Evolutionary conservation across 768 basidiomycete species (phyloP).

Genomic region (Polyporus arcularius): DNA sequence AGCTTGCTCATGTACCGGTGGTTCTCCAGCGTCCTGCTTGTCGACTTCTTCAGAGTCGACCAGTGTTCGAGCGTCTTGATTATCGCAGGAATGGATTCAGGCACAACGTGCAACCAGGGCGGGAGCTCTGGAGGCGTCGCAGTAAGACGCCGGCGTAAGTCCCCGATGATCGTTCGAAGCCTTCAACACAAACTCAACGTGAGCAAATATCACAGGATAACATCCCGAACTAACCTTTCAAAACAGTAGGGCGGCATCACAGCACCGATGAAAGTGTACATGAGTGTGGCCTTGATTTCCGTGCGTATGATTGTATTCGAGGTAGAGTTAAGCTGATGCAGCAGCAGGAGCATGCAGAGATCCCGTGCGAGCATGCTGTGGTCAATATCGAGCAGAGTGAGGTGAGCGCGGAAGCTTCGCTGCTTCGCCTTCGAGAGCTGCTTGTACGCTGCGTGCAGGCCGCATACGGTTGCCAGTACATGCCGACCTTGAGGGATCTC

Average conservation of each 20-base stretch:
- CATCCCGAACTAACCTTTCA: not conserved
- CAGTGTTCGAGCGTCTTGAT: constrained; percentile 3
- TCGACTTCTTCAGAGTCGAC: not conserved
- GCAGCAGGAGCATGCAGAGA: constrained; percentile 16
- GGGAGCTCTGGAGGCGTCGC: constrained; percentile 14
- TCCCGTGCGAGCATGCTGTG: constrained; percentile 18
- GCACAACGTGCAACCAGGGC: constrained; percentile 17
- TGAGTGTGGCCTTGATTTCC: constrained; percentile 10
- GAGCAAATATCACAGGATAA: not conserved
- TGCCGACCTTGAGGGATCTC: constrained; percentile 3
- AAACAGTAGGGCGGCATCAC: constrained; percentile 8
- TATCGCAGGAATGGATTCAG: not conserved
- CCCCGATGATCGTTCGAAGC: not conserved
- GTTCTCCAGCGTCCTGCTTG: constrained; percentile 2
- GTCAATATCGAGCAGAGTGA: constrained; percentile 24
- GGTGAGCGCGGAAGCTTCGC: constrained; percentile 4
- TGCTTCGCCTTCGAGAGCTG: not conserved
- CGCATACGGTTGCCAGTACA: constrained; percentile 14
- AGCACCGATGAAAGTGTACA: constrained; percentile 1
- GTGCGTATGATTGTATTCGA: constrained; percentile 1
- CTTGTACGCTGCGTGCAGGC: constrained; percentile 5
- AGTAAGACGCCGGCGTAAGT: constrained; percentile 2
- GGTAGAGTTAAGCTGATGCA: constrained; percentile 7
- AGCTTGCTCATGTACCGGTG: not conserved
- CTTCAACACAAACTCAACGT: not conserved